Evolutionary conservation across 2,329 filamentous ascomycete species (phyloP), one percentile per base, ranked within the genome.

Genomic region (Grosmannia serpens): DNA sequence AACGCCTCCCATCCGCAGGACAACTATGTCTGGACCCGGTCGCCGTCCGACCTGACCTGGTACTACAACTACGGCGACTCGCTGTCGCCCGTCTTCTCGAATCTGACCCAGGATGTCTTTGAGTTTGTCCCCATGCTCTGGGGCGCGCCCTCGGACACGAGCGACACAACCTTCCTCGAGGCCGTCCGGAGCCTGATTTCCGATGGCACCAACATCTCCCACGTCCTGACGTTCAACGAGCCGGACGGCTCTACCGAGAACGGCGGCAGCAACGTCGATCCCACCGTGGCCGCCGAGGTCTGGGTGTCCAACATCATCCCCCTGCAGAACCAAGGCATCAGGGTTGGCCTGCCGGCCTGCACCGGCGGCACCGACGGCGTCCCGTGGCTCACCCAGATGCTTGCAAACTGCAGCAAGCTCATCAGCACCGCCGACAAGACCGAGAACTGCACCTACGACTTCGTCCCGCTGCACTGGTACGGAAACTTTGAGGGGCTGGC

Each of bases 71-170:
- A 91, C 70, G 71, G 73, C 29, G 67, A 75, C 24, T 67, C 70
- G 4, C 87, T 88, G 1, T 81, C 84, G 0, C 62, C 76, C 0
- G 73, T 73, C 49, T 85, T 78, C 67, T 63, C 70, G 47, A 70
- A 75, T 55, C 66, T 76, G 33, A 65, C 77, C 0, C 80, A 85
- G 64, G 72, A 75, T 17, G 70, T 77, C 17, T 82, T 92, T 64
- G 78, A 88, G 69, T 94, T 89, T 70, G 84, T 92, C 1, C 88
- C 89, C 55, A 90, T 91, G 88, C 80, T 91, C 60, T 92, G 86
- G 85, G 87, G 87, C 35, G 74, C 81, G 11, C 72, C 75, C 4
- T 60, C 70, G 0, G 67, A 76, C 59, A 68, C 73, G 31, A 72
- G 75, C 58, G 77, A 81, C 67, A 83, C 78, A 0, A 74, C 76